Conservation (phyloP, 2,329 filamentous ascomycete genomes). For the Blastomyces percursus region DNA sequence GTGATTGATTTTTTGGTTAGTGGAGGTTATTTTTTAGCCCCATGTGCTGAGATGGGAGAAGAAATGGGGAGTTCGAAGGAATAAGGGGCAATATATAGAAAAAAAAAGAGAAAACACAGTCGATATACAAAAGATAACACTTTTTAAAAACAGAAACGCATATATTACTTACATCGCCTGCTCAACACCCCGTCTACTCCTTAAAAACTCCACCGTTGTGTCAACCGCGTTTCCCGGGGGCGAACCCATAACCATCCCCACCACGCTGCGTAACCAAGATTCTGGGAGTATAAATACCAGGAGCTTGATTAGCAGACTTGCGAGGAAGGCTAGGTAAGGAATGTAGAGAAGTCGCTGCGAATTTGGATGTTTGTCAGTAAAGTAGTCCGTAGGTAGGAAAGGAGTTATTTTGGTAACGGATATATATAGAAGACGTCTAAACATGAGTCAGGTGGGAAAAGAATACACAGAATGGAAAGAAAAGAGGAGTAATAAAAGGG, state of each 20-base stretch:
- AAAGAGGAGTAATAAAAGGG: neutral
- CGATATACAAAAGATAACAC: too few species aligned
- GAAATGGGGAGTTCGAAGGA: neutral
- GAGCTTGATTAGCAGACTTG: constrained; percentile 31
- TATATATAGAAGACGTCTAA: too few species aligned
- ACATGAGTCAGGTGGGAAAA: too few species aligned
- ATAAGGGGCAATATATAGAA: neutral
- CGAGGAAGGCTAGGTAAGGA: constrained; percentile 29
- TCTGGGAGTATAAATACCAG: constrained; percentile 36
- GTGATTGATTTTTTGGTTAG: constrained; percentile 4
- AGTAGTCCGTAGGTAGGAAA: neutral
- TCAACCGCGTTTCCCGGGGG: constrained; percentile 31
- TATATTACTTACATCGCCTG: constrained; percentile 40
- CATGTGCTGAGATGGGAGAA: neutral
- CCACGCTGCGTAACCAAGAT: constrained; percentile 29
- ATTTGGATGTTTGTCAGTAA: neutral
- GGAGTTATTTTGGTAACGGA: neutral
- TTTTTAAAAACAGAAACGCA: neutral
- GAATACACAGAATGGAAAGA: neutral
- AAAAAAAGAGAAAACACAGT: too few species aligned
- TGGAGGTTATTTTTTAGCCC: neutral
- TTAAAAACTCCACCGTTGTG: constrained; percentile 42
- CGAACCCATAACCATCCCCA: constrained; percentile 35
- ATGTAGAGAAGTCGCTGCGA: constrained; percentile 24
- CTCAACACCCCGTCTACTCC: constrained; percentile 38